These are phyloP conservation scores for Rhododendron griersonianum DNA, from an alignment of 148 eudicot species.

Conservation along the genomic window DNA sequence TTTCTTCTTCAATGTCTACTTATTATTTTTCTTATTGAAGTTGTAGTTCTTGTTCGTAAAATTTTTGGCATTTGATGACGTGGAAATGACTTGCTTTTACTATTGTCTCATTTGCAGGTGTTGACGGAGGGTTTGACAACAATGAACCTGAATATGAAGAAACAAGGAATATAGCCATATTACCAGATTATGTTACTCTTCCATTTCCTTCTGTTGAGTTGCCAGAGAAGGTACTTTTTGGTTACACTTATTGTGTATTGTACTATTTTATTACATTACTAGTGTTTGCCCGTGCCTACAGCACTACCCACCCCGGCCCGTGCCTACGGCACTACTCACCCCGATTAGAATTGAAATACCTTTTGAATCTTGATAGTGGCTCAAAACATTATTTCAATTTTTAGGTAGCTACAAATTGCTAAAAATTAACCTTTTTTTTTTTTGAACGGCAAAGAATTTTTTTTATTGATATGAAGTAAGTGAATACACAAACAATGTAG, in stretches of 20 bases:
- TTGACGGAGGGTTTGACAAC: slow-evolving; percentile 90
- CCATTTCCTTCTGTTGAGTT: slow-evolving; percentile 90
- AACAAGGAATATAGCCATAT: slow-evolving; percentile 51
- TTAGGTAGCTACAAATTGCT: too few relatives aligned
- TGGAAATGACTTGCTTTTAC: background rate
- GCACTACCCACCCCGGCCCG: too few relatives aligned
- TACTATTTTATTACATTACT: background rate
- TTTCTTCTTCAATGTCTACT: background rate
- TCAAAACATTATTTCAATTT: too few relatives aligned
- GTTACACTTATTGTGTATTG: background rate
- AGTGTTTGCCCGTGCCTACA: too few relatives aligned
- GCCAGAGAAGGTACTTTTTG: slow-evolving; percentile 76
- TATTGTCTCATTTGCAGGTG: slow-evolving; percentile 42
- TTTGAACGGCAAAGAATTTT: too few relatives aligned
- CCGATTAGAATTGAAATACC: too few relatives aligned
- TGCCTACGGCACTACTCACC: too few relatives aligned
- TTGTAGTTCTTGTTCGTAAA: background rate
- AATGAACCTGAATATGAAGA: slow-evolving; percentile 79
- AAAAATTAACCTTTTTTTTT: too few relatives aligned
- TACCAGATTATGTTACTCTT: slow-evolving; percentile 68
- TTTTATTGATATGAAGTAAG: too few relatives aligned
- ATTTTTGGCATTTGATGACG: background rate
- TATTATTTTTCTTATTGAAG: background rate
- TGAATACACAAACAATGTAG: too few relatives aligned
- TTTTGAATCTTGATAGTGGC: too few relatives aligned